A percentile compares a stretch with the other conserved stretches of the same genome.
Conservation (phyloP, 208 protist genomes). For the Trypanosomatidae sp. region DNA sequence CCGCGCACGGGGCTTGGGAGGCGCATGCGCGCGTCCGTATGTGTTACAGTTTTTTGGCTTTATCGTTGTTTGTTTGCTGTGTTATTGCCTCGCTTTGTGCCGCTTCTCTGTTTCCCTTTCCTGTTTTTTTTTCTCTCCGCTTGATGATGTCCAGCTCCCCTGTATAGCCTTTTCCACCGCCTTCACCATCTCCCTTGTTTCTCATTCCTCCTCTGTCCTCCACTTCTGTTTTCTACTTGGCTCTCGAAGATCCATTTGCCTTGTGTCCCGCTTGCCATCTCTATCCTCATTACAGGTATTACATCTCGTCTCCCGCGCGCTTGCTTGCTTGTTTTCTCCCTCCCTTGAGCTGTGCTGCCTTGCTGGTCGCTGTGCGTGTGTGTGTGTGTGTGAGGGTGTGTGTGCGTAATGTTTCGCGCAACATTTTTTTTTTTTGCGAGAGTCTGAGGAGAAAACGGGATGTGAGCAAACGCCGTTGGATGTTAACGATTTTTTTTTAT, state of each 20-base stretch:
- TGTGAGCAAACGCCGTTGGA: background rate
- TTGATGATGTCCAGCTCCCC: background rate
- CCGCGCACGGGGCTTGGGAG: slow-evolving; percentile 1
- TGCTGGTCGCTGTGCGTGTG: background rate
- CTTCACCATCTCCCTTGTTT: background rate
- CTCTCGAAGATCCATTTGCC: background rate
- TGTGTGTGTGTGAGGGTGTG: background rate
- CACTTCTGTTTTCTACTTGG: slow-evolving; percentile 1
- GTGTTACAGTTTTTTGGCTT: no score
- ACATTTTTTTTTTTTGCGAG: background rate
- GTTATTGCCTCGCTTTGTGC: background rate
- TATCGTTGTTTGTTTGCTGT: background rate
- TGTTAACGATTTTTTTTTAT: slow-evolving; percentile 8
- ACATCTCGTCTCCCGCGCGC: background rate
- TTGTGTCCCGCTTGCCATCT: background rate
- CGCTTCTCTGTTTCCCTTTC: background rate
- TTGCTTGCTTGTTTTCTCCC: background rate
- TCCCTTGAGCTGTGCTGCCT: background rate
- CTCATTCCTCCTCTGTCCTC: background rate
- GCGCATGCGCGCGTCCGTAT: no score
- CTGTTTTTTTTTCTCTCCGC: slow-evolving; percentile 6
- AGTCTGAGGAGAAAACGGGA: background rate
- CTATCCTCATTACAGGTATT: background rate
- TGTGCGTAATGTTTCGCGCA: background rate
- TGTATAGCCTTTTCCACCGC: background rate